A percentile compares a stretch with the other conserved stretches of the same genome.
Conservation (phyloP, 2,329 filamentous ascomycete genomes). For the Aspergillus fructus region DNA sequence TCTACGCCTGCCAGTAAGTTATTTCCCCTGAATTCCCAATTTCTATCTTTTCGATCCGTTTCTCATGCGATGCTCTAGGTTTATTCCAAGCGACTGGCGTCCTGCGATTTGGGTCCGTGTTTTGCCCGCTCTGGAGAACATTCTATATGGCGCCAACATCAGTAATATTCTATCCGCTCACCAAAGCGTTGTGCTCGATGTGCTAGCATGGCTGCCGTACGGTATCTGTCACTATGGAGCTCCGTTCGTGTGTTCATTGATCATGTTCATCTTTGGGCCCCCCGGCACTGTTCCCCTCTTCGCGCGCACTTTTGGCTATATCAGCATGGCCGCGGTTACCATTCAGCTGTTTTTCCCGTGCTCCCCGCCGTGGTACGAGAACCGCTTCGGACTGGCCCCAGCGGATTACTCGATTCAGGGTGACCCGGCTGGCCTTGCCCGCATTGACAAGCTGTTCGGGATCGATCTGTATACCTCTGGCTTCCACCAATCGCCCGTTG, state of each 20-base stretch:
- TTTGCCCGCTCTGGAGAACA: constrained; percentile 90
- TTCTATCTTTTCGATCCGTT: neutral
- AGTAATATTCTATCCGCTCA: constrained; percentile 94
- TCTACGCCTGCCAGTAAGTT: constrained; percentile 88
- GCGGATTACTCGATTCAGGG: constrained; percentile 90
- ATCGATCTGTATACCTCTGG: constrained; percentile 90
- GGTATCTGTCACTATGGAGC: constrained; percentile 87
- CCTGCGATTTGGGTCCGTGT: constrained; percentile 96
- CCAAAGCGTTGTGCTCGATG: constrained; percentile 76
- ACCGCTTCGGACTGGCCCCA: constrained; percentile 82
- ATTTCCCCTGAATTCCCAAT: neutral
- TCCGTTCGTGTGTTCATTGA: constrained; percentile 72
- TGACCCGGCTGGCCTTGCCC: constrained; percentile 82
- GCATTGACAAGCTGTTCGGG: constrained; percentile 86
- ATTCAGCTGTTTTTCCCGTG: constrained; percentile 91
- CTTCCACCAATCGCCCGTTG: constrained; percentile 85
- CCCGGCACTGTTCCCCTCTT: constrained; percentile 83
- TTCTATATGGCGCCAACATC: constrained; percentile 91
- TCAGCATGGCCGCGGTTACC: constrained; percentile 82
- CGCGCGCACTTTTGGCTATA: constrained; percentile 84
- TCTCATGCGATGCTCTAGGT: constrained; percentile 54
- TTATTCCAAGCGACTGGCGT: constrained; percentile 83
- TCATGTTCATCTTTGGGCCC: constrained; percentile 86
- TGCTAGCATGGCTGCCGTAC: constrained; percentile 92
- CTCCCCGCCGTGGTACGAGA: constrained; percentile 96